A percentile compares a stretch with the other conserved stretches of the same genome.
Evolutionary conservation across 169 alveolate genomes (phyloP).

Genomic region (Eimeria necatrix): DNA sequence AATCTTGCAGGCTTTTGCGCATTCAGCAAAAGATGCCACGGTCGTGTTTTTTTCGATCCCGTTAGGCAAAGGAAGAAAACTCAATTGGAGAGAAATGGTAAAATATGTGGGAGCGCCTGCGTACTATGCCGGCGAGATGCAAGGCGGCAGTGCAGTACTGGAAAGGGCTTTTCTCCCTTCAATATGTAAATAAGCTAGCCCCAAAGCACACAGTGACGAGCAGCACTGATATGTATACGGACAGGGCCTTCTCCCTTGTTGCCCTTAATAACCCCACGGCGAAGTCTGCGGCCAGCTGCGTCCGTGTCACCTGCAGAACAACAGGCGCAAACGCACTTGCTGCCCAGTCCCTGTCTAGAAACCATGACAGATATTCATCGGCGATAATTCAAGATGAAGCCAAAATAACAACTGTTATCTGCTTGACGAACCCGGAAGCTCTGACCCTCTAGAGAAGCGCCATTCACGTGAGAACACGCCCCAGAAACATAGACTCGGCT

Average conservation of each 20-base stretch:
- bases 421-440: constrained; percentile 30
- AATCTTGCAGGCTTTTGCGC: too few relatives aligned
- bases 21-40: too few relatives aligned
- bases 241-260: constrained; percentile 27
- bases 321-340: too few relatives aligned
- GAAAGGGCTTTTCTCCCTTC: not conserved
- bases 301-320: not conserved
- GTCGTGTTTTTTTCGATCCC: too few relatives aligned
- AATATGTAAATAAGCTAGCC: not conserved
- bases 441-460: constrained; percentile 38
- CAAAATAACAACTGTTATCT: not conserved
- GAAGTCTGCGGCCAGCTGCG: not conserved
- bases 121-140: not conserved
- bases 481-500: too few relatives aligned
- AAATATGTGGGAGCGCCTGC: too few relatives aligned
- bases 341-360: too few relatives aligned
- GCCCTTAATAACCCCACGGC: constrained; percentile 60
- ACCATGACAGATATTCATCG: too few relatives aligned
- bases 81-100: too few relatives aligned
- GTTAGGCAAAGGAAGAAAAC: too few relatives aligned
- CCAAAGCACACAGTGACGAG: not conserved
- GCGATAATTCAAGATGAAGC: not conserved
- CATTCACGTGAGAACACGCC: not conserved
- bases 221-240: not conserved
- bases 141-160: constrained; percentile 53